Percentiles rank a stretch among this genome's conserved stretches.
Conservation (phyloP, 2,329 filamentous ascomycete species). For the Cordyceps cateniannulata region DNA sequence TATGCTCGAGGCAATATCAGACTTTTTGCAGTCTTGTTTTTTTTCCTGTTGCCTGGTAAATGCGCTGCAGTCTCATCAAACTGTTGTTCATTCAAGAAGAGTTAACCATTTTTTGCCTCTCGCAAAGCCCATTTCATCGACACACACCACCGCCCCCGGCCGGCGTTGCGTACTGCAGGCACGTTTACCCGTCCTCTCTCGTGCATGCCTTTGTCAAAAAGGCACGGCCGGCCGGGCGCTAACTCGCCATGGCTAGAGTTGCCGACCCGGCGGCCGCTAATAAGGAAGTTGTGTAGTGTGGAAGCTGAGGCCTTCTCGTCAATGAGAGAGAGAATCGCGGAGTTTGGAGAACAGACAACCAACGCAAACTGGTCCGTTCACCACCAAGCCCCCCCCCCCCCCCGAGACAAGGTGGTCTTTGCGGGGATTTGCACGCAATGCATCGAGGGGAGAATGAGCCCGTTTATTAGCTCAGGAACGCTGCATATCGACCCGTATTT, state of each 20-base stretch:
- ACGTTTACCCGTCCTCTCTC: neutral
- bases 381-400: too few relatives aligned
- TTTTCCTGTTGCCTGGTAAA: too few relatives aligned
- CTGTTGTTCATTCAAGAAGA: too few relatives aligned
- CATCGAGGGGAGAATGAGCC: neutral
- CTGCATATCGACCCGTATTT: neutral
- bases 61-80: too few relatives aligned
- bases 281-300: too few relatives aligned
- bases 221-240: neutral
- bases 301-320: too few relatives aligned
- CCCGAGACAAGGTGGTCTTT: too few relatives aligned
- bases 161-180: neutral
- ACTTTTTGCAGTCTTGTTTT: too few relatives aligned
- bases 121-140: neutral
- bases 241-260: constrained; percentile 1
- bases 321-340: neutral
- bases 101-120: too few relatives aligned
- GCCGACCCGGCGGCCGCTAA: neutral
- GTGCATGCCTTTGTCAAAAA: neutral
- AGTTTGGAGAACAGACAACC: neutral
- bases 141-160: neutral
- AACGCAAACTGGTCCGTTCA: neutral
- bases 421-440: too few relatives aligned
- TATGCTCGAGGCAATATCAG: neutral
- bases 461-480: constrained; percentile 1